Base-by-base conservation (phyloP, 352 stramenopile genomes). In the Elongisporangium undulatum region DNA sequence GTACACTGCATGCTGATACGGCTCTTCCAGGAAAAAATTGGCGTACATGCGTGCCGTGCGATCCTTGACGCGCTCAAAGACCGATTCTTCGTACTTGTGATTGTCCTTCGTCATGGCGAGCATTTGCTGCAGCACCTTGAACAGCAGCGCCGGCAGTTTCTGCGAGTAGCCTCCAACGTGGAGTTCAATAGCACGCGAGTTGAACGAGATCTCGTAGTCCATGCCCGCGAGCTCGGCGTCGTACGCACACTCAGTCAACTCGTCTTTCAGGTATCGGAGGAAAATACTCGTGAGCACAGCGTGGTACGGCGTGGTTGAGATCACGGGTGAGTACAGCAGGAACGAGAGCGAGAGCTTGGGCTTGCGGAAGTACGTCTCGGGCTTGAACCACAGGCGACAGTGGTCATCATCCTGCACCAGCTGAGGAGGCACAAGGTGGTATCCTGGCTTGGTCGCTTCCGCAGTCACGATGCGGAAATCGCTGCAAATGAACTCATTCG, bases 1-100 rank as follows among this genome's bases (percentile, higher is more conserved):
- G 67, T 97, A 89, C 51, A 97, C 75, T 0, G 87, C 90, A 61
- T 97, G 92, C 63, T 97, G 85, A 74, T 98, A 98, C 0, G 90
- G 89, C 55, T 97, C 88, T 50, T 95, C 77, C 17, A 92, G 74
- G 29, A 91, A 83, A 53, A 96, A 97, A 59, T 93, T 95, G 51
- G 95, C 79, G 60, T 94, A 96, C 66, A 86, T 74, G 41, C 92
- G 82, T 61, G 79, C 79, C 6, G 88, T 81, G 55, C 92, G 88
- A 57, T 96, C 85, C 38, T 94, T 87, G 7, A 98, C 72, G 19
- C 90, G 81, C 29, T 89, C 72, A 57, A 96, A 97, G 2, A 92
- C 60, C 13, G 80, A 72, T 10, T 84, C 65, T 17, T 82, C 71
- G n/a, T 94, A 77, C 3, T 61, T 55, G 54, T 90, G 84, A n/a